Evolutionary conservation across 2,329 filamentous ascomycete genomes (phyloP), one percentile per base, ranked within the genome.

Genomic region (Penicillium psychrosexuale): DNA sequence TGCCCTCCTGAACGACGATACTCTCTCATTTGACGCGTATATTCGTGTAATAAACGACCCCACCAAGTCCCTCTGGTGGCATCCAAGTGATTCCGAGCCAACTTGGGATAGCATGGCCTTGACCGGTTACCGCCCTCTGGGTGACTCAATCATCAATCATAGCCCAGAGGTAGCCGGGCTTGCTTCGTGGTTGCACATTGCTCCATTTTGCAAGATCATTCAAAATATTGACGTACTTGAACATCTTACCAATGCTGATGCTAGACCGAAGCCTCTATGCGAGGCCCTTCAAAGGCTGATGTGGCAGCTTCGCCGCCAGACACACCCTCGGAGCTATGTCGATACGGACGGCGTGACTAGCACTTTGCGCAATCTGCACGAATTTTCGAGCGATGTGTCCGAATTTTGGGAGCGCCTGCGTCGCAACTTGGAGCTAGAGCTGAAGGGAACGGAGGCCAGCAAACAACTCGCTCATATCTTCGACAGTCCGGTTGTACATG

Each of bases 21-120:
- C 81, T 37, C 77, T 87, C 40, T 78, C 82, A 0, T 84, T 87
- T 58, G 82, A 82, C 56, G 82, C 79, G 1, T 86, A 86, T 64
- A 81, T 87, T 55, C 80, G 83, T 17, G 76, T 84, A 39, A 72
- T 87, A 47, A 69, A 86, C 24, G 84, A 87, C 61, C 78, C 83
- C 2, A 86, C 84, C 0, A 75, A 78, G 34, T 82, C 82, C 43
- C 70, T 86, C 31, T 86, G 83, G 82, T 84, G 83, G 72, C 82
- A 85, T 64, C 70, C 75, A 31, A 82, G 77, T 51, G 73, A 79
- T 36, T 75, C 80, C 0, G 81, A 83, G 57, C 76, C 77, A 5
- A 69, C 72, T 22, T 84, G 81, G 82, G 80, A 84, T 61, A 82
- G 80, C 61, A 74, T 83, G 61, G 72, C 76, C 5, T 77, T 84